Evolutionary conservation across 345 rosid species (phyloP), one percentile per base, ranked within the genome.

Genomic region (Fremontodendron californicum): DNA sequence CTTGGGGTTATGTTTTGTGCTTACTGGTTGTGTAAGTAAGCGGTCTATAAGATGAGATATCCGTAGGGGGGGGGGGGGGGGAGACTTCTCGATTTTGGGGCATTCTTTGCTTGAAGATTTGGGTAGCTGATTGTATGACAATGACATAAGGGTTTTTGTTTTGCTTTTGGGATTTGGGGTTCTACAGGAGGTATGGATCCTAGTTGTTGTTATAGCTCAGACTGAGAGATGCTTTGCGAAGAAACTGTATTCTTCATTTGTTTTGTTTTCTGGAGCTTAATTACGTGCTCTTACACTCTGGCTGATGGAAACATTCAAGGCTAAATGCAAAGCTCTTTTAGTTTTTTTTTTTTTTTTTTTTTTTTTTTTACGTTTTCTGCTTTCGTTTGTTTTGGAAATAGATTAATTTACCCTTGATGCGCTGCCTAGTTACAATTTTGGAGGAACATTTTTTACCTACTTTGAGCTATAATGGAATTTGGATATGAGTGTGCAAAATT

Each of bases 1-100:
- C 81, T 79, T 69, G 9, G 63, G 9, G 70, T 3, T 68, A 29
- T 70, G 31, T 40, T 55, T 78, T 40, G 71, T 76, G 85, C 75
- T 88, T 88, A 65, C 91, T 90, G 88, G 79, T 64, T 75, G 58
- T 39, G 74, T 72, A 90, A 88, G 77, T 67, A 88, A 88, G 93
- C 79, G 45, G 85, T 74, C 29, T 77, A 74, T 57, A 62, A 72
- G 35, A 75, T 73, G 75, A 85, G 64, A 9, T 64, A 9, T 23
- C 52, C 63, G 16, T 23, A 54, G 42, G 31, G 51, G 6, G 52
- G 19, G 73, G 16, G 16, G 12, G 70, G 73, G 57, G 27, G 39
- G 52, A 63, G 68, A 78, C 77, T 80, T 83, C 74, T 52, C 29
- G n/a, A 8, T 72, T 77, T 77, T 31, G 25, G 42, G 42, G 66